Base-by-base conservation (phyloP, 2,329 filamentous ascomycete genomes). In the Byssochlamys sp. region DNA sequence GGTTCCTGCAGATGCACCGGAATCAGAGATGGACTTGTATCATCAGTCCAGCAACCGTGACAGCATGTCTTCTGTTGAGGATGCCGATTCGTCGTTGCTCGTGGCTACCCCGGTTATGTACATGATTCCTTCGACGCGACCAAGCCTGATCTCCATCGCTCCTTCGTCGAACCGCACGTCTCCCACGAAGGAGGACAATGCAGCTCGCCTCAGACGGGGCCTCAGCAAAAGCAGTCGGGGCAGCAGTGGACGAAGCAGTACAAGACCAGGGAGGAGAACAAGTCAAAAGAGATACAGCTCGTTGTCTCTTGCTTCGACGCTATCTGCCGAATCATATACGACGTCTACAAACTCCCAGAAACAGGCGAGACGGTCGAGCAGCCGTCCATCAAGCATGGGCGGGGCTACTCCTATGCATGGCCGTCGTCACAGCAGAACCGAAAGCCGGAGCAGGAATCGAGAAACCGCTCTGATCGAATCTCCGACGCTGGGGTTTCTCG, bases 81-180 rank as follows among this genome's bases (percentile, higher is more conserved):
- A 69, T 4, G 64, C 67, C 19, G 69, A 71, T 53, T 51, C 49
- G 12, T 28, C 49, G 10, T 28, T 51, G 25, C 65, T 68, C 52
- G 64, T 70, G 27, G 70, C 70, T 4, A 66, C 69, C 59, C 64
- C 69, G 58, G 64, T 73, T 55, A 70, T 64, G 2, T 62, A 69
- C 49, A 65, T 66, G 52, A 67, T 69, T 57, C 70, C 70, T 4
- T 58, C 57, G 5, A 62, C 67, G 35, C 68, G 66, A 53, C 70
- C 70, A 25, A 68, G 65, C 28, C 52, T 73, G 57, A 66, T 73
- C 35, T 62, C 68, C 55, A 71, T 73, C 58, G 69, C 67, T 31
- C 64, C 70, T 9, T 59, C 65, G 19, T 54, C 63, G 11, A 58
- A 61, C 25, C 55, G 60, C 1, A 58, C 60, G 25, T 27, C 19